Evolutionary conservation across 1,139 yeast species (phyloP).

Genomic region (Pichia sp.): DNA sequence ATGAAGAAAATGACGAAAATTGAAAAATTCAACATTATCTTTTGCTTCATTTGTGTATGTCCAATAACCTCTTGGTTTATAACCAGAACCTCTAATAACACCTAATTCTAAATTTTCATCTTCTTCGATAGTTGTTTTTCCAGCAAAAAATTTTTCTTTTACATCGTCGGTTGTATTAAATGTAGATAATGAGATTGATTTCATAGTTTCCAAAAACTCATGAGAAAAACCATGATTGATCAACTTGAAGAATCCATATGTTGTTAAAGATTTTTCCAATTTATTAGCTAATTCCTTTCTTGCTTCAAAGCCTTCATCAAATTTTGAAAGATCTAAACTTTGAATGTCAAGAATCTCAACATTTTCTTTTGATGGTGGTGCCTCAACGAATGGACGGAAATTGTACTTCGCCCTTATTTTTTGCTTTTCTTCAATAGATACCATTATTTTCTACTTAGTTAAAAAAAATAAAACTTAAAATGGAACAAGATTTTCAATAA

Average conservation of each 20-base stretch:
- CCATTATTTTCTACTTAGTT: background rate
- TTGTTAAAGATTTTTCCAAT: constrained; percentile 35
- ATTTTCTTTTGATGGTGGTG: constrained; percentile 24
- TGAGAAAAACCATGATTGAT: constrained; percentile 34
- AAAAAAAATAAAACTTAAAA: too few species aligned
- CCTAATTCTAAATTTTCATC: constrained; percentile 31
- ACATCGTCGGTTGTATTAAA: constrained; percentile 38
- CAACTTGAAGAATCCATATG: constrained; percentile 42
- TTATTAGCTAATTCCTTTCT: constrained; percentile 31
- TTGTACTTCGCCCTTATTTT: constrained; percentile 15
- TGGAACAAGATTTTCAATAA: too few species aligned
- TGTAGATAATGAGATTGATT: constrained; percentile 21
- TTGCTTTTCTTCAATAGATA: background rate
- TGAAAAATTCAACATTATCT: constrained; percentile 40
- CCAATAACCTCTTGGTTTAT: constrained; percentile 44
- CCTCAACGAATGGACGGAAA: constrained; percentile 16
- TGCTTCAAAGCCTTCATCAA: constrained; percentile 30
- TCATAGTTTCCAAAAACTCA: constrained; percentile 14
- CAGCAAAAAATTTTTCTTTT: constrained; percentile 37
- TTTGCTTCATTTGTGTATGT: constrained; percentile 37
- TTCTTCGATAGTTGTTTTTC: constrained; percentile 29
- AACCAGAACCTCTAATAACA: constrained; percentile 43
- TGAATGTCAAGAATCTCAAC: constrained; percentile 34
- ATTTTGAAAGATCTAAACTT: constrained; percentile 34
- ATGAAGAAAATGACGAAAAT: constrained; percentile 34